A percentile compares a stretch with the other conserved stretches of the same genome.
Evolutionary conservation across 345 rosid species (phyloP).

Genomic region (Punica granatum): DNA sequence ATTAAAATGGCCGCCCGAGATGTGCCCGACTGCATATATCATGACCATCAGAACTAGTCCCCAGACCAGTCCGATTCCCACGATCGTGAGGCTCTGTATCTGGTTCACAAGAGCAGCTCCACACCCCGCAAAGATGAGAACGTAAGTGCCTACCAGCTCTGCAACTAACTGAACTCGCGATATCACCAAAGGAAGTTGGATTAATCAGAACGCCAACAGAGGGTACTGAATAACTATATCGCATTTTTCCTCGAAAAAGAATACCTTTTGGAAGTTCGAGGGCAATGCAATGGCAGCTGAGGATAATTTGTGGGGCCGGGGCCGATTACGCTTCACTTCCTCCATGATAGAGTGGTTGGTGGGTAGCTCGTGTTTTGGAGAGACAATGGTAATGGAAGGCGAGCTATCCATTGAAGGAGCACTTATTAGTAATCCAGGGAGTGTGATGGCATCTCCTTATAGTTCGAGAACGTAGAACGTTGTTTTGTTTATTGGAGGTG

Average conservation of each 20-base stretch:
- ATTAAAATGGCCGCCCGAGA: slow-evolving; percentile 52
- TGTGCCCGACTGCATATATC: slow-evolving; percentile 35
- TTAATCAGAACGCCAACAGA: not conserved
- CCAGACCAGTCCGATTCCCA: slow-evolving; percentile 42
- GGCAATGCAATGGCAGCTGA: slow-evolving; percentile 10
- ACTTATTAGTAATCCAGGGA: not conserved
- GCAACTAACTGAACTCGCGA: slow-evolving; percentile 25
- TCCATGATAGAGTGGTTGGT: slow-evolving; percentile 7
- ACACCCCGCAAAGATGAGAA: slow-evolving; percentile 36
- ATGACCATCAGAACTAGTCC: slow-evolving; percentile 35
- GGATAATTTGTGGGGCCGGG: not conserved
- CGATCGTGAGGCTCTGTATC: slow-evolving; percentile 22
- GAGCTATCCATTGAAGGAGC: slow-evolving; percentile 17
- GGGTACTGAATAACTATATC: too few species aligned
- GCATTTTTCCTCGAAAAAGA: not conserved
- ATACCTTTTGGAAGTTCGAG: slow-evolving; percentile 24
- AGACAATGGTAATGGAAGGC: slow-evolving; percentile 10
- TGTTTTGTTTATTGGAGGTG: not conserved
- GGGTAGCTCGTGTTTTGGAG: slow-evolving; percentile 14
- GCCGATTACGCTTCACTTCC: not conserved
- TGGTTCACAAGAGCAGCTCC: slow-evolving; percentile 28
- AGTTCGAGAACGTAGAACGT: not conserved
- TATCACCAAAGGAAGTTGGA: not conserved
- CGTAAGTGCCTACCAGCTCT: slow-evolving; percentile 39
- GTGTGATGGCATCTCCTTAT: not conserved